A percentile compares a stretch with the other conserved stretches of the same genome.
Evolutionary conservation across 129 eudicot species (phyloP).

Genomic region (Calendula officinalis): DNA sequence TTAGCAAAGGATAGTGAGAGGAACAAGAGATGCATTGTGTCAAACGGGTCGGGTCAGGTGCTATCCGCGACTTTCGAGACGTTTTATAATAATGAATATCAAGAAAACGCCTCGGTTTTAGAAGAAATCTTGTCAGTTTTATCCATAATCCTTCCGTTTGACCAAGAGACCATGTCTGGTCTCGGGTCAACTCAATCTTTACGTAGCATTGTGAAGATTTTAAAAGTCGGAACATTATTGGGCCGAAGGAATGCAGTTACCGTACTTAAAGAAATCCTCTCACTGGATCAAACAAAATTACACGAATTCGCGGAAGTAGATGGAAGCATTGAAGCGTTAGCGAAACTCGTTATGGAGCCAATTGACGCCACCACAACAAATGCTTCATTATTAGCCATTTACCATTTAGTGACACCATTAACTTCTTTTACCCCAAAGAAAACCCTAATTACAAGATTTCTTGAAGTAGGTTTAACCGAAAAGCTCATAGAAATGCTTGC

Average conservation of each 20-base stretch:
- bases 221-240: slow-evolving; percentile 38
- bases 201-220: slow-evolving; percentile 30
- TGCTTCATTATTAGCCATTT: slow-evolving; percentile 44
- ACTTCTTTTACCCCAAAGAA: slow-evolving; percentile 21
- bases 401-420: slow-evolving; percentile 49
- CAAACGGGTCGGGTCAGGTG: slow-evolving; percentile 29
- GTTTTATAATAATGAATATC: slow-evolving; percentile 29
- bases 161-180: slow-evolving; percentile 28
- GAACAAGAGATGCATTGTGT: slow-evolving; percentile 42
- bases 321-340: slow-evolving; percentile 44
- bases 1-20: slow-evolving; percentile 46
- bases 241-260: slow-evolving; percentile 41
- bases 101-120: slow-evolving; percentile 29
- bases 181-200: slow-evolving; percentile 46
- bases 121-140: slow-evolving; percentile 47
- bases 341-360: slow-evolving; percentile 44
- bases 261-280: slow-evolving; percentile 38
- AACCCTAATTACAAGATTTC: slow-evolving; percentile 21
- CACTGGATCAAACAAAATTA: slow-evolving; percentile 28
- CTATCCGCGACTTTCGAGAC: slow-evolving; percentile 39
- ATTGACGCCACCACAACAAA: slow-evolving; percentile 52
- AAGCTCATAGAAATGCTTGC: slow-evolving; percentile 55
- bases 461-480: slow-evolving; percentile 37
- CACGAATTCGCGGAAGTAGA: slow-evolving; percentile 32
- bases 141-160: slow-evolving; percentile 38